Evolutionary conservation across 2,329 filamentous ascomycete genomes (phyloP).

Genomic region (Fusarium sublunatum): DNA sequence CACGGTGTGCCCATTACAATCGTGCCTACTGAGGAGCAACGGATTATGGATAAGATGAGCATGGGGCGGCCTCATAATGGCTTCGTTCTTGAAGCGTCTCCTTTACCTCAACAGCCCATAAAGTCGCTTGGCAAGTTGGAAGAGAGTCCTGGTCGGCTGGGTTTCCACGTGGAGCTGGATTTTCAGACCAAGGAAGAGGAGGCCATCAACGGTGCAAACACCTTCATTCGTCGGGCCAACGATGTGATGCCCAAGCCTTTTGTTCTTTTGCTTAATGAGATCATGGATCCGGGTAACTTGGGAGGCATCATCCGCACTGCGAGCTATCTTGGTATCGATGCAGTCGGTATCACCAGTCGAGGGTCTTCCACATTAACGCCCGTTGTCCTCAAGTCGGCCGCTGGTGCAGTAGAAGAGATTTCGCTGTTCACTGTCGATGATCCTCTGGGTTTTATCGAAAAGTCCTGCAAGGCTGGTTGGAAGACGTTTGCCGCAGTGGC

Average conservation of each 20-base stretch:
- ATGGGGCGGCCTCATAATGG: slow-evolving; percentile 89
- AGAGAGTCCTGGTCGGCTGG: slow-evolving; percentile 56
- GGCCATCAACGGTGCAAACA: slow-evolving; percentile 74
- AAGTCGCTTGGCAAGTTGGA: slow-evolving; percentile 64
- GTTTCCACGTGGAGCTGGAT: slow-evolving; percentile 70
- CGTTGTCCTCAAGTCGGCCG: slow-evolving; percentile 85
- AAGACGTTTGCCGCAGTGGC: slow-evolving; percentile 80
- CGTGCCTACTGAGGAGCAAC: slow-evolving; percentile 70
- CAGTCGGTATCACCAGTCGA: slow-evolving; percentile 79
- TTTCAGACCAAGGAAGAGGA: slow-evolving; percentile 80
- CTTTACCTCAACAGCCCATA: slow-evolving; percentile 78
- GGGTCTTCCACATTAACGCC: slow-evolving; percentile 80
- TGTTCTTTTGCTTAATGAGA: slow-evolving; percentile 78
- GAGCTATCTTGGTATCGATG: slow-evolving; percentile 89
- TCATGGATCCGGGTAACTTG: slow-evolving; percentile 89
- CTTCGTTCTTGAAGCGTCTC: slow-evolving; percentile 86
- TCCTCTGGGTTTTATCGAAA: slow-evolving; percentile 74
- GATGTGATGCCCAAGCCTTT: slow-evolving; percentile 68
- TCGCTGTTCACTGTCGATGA: slow-evolving; percentile 76
- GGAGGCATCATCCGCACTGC: slow-evolving; percentile 90
- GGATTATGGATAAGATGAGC: slow-evolving; percentile 85
- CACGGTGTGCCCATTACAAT: slow-evolving; percentile 66
- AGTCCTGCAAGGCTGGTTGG: slow-evolving; percentile 80
- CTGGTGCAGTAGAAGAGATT: slow-evolving; percentile 86
- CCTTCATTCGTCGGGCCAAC: slow-evolving; percentile 56